Base-by-base conservation (phyloP, 257 asterid genomes). In the Solanum medicagineum region DNA sequence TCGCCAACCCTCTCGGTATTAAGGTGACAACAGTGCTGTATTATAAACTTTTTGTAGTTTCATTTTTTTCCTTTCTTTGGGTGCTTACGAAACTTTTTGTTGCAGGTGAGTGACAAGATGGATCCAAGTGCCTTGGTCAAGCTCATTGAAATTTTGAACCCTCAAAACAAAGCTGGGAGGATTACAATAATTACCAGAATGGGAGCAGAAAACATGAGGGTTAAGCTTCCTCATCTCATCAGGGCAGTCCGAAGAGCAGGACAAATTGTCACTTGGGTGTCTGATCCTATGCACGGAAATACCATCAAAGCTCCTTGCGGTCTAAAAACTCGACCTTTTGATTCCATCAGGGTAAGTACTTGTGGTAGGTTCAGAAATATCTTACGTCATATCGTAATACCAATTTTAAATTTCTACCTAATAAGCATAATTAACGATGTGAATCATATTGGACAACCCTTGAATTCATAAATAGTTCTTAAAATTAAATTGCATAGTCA, bases 151-250 rank as follows among this genome's bases (percentile, higher is more conserved):
- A 94, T 93, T 59, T 87, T 94, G 89, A 94, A 94, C 86, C 96
- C 98, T 40, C 88, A 87, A 62, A 94, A 93, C 90, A 94, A 93
- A 84, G 89, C 95, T 14, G 98, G 98, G 75, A 90, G 98, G 86
- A 94, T 94, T 85, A 94, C 98, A 24, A 90, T 94, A 42, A 94
- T 94, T 85, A 93, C 96, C 49, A 91, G 97, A 91, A 94, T 94
- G 98, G 98, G 98, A 44, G 97, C 98, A 5, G 97, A 93, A 86
- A 93, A 94, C 90, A 94, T 94, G 97, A 93, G 98, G 83, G 95
- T 94, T 85, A 94, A 94, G 86, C 96, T 94, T 87, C 97, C 98
- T 83, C 92, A 94, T 85, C 86, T 94, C 53, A 94, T 94, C 90
- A 88, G 96, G 88, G 98, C 96, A 17, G 97, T 94, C 51, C 93